These are phyloP conservation scores for Monoraphidium neglectum DNA, from an alignment of 139 green algal genomes.

Conservation along the genomic window DNA sequence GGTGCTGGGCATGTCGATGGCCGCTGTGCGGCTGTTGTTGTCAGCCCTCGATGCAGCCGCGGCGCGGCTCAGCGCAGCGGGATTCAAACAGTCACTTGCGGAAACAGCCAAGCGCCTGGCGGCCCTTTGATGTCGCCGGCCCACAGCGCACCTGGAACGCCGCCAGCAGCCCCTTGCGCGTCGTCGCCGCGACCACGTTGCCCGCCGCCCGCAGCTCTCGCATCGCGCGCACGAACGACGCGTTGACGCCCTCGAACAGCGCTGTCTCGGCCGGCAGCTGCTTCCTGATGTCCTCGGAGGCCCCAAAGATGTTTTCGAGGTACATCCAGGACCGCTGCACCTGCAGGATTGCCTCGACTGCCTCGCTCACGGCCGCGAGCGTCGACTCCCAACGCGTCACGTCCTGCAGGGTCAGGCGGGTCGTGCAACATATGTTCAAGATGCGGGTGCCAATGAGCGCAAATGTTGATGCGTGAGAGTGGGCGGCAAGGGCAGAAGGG, in stretches of 20 bases:
- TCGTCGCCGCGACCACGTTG: conserved; percentile 60
- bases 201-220: conserved; percentile 37
- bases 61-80: no score
- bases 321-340: conserved; percentile 92
- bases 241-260: conserved; percentile 78
- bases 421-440: no score
- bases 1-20: no score
- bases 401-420: conserved; percentile 13
- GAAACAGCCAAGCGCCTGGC: no score
- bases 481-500: no score
- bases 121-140: no score
- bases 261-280: conserved; percentile 76
- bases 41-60: no score
- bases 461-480: no score
- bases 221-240: conserved; percentile 66
- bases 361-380: conserved; percentile 77
- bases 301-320: conserved; percentile 94
- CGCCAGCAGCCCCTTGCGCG: conserved; percentile 58
- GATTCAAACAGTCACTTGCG: no score
- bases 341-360: conserved; percentile 82
- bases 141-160: conserved; percentile 51
- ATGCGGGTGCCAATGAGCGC: no score
- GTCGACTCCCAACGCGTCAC: conserved; percentile 72
- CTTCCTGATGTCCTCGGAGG: conserved; percentile 88
- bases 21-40: no score